Percentiles rank a stretch among this genome's conserved stretches.
phyloP scores from a whole-genome alignment of 2,329 filamentous ascomycete genomes.

The Tolypocladium pustulatum region DNA sequence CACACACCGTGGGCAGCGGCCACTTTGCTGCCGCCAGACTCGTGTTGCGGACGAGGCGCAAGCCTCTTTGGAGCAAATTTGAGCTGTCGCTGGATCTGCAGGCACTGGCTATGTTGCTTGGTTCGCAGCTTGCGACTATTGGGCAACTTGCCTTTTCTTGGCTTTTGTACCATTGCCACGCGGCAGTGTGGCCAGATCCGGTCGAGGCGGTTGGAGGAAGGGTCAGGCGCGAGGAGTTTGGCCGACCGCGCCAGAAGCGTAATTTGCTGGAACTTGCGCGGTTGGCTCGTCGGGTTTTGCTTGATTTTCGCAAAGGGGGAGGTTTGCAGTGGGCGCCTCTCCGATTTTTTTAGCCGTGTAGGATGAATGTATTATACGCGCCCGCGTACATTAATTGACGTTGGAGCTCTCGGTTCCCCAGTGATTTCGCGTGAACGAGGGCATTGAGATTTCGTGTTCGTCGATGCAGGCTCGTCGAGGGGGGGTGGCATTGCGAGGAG shows the following conservation, averaged over 20 bases:
- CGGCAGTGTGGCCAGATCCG: neutral
- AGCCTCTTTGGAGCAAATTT: neutral
- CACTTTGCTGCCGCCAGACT: neutral
- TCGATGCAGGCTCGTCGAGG: too few relatives aligned
- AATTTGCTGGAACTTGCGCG: neutral
- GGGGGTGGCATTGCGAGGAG: too few relatives aligned
- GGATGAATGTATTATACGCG: conserved; percentile 11
- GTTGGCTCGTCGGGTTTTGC: neutral
- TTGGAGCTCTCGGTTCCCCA: neutral
- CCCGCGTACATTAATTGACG: neutral
- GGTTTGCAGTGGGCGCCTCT: conserved; percentile 7
- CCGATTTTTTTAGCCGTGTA: conserved; percentile 6
- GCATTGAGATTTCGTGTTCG: neutral
- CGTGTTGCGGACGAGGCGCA: neutral
- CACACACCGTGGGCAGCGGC: neutral
- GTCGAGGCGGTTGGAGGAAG: neutral
- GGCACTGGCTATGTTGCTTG: neutral
- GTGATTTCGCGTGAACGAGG: neutral
- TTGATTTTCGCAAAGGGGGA: neutral
- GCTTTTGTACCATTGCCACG: neutral
- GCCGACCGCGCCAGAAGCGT: neutral
- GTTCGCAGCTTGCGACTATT: neutral
- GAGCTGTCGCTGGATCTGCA: neutral
- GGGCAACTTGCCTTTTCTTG: neutral
- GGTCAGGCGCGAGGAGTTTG: neutral